phyloP scores from a whole-genome alignment of 2,329 filamentous ascomycete genomes.

The Decorospora gaudefroyi region DNA sequence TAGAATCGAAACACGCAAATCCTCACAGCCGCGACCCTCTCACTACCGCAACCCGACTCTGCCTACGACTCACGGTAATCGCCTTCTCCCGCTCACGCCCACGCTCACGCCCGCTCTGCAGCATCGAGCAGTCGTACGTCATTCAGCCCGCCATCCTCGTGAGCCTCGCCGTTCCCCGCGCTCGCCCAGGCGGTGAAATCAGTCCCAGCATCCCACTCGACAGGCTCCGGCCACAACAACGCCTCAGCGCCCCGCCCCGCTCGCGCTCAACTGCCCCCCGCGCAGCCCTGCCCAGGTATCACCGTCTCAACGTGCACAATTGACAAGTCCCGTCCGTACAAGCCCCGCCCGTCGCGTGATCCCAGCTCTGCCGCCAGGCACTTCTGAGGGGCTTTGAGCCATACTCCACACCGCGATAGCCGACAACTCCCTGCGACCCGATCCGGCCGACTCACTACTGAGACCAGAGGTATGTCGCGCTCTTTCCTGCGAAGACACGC shows the following conservation, averaged over 20 bases:
- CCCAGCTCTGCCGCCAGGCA: constrained; percentile 41
- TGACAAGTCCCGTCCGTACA: constrained; percentile 33
- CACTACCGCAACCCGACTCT: constrained; percentile 32
- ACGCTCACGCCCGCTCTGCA: constrained; percentile 30
- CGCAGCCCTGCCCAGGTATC: constrained; percentile 40
- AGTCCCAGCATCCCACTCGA: constrained; percentile 43
- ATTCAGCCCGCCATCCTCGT: constrained; percentile 23
- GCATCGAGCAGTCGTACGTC: constrained; percentile 24
- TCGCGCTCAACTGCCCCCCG: constrained; percentile 36
- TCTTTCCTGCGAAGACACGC: constrained; percentile 3
- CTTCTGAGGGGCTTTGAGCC: constrained; percentile 50
- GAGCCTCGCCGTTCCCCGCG: constrained; percentile 20
- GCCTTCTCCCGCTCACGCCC: constrained; percentile 22
- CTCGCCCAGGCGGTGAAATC: constrained; percentile 48
- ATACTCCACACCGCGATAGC: constrained; percentile 40
- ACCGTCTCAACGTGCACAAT: constrained; percentile 31
- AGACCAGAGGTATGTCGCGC: constrained; percentile 39
- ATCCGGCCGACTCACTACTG: constrained; percentile 27
- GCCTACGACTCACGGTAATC: constrained; percentile 24
- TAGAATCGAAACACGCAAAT: constrained; percentile 34
- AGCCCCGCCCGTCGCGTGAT: constrained; percentile 42
- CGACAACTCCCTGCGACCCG: constrained; percentile 24
- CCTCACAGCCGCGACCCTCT: constrained; percentile 33
- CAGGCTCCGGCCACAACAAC: constrained; percentile 45
- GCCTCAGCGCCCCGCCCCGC: constrained; percentile 35